Evolutionary conservation across 2,329 filamentous ascomycete species (phyloP).

Genomic region (Pestalotiopsis sp.): DNA sequence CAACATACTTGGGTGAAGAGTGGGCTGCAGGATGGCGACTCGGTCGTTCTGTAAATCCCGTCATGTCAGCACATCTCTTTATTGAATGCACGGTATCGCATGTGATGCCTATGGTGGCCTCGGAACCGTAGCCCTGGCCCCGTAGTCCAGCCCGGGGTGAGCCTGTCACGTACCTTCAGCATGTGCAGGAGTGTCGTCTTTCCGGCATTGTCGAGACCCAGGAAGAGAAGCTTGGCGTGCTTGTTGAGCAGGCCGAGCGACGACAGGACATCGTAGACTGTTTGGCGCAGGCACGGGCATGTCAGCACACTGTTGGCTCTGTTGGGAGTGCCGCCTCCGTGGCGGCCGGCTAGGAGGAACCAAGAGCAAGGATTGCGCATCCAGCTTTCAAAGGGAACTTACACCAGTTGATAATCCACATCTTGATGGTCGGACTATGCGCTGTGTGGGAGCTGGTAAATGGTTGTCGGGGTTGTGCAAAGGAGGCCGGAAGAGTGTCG

Average conservation of each 20-base stretch:
- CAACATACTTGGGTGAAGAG: constrained; percentile 81
- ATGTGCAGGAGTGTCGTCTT: constrained; percentile 94
- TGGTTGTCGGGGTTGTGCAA: neutral
- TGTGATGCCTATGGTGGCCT: too few species aligned
- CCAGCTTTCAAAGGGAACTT: constrained; percentile 41
- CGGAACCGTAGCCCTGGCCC: neutral
- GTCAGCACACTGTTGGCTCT: constrained; percentile 21
- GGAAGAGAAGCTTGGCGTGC: constrained; percentile 91
- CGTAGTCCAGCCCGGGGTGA: neutral
- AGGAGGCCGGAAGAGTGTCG: neutral
- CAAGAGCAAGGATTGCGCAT: constrained; percentile 4
- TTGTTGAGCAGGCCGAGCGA: constrained; percentile 90
- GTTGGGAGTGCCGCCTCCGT: neutral
- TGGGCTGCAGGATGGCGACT: constrained; percentile 86
- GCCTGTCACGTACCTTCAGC: constrained; percentile 71
- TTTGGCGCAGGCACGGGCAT: constrained; percentile 10
- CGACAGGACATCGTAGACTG: constrained; percentile 88
- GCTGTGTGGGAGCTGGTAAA: neutral
- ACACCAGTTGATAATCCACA: constrained; percentile 99
- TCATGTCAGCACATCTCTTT: constrained; percentile 2
- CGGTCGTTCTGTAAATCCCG: constrained; percentile 72
- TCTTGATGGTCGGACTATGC: constrained; percentile 41
- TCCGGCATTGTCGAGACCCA: constrained; percentile 90
- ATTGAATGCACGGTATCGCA: neutral
- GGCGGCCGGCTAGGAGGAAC: neutral